These are phyloP conservation scores for Cladosporium sp. DNA, from an alignment of 2,329 filamentous ascomycete species.

Conservation along the genomic window DNA sequence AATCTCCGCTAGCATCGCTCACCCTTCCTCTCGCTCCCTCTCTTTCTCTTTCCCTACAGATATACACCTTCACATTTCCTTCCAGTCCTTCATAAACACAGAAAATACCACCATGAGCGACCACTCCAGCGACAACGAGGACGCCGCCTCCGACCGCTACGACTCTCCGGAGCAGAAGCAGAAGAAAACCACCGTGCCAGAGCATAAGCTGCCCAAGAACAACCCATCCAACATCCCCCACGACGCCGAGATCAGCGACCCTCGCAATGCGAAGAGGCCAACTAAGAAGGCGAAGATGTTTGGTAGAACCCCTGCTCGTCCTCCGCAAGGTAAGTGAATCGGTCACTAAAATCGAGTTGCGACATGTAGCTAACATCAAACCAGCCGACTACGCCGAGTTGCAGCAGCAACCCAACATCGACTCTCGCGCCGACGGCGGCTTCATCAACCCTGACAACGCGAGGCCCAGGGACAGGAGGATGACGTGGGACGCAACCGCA, in stretches of 20 bases:
- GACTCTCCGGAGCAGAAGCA: background rate
- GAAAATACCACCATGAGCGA: background rate
- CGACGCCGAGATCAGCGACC: background rate
- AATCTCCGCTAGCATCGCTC: background rate
- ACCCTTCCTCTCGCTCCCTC: background rate
- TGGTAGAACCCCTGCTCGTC: no score
- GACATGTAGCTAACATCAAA: background rate
- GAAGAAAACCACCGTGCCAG: no score
- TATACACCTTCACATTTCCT: background rate
- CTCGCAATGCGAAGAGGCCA: background rate
- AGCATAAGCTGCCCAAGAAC: background rate
- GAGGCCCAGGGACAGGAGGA: slow-evolving; percentile 6
- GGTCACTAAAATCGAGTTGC: no score
- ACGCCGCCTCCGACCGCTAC: background rate
- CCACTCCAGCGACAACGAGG: background rate
- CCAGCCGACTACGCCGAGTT: background rate
- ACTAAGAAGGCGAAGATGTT: background rate
- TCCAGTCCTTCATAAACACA: background rate
- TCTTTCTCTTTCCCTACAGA: background rate
- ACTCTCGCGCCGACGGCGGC: background rate
- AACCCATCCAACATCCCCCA: background rate
- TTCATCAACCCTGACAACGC: background rate
- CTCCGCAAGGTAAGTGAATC: background rate
- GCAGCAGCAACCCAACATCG: background rate
- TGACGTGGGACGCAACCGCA: slow-evolving; percentile 25